A percentile compares a stretch with the other conserved stretches of the same genome.
Evolutionary conservation across 2,329 filamentous ascomycete genomes (phyloP).

Genomic region (Botrytis byssoidea): DNA sequence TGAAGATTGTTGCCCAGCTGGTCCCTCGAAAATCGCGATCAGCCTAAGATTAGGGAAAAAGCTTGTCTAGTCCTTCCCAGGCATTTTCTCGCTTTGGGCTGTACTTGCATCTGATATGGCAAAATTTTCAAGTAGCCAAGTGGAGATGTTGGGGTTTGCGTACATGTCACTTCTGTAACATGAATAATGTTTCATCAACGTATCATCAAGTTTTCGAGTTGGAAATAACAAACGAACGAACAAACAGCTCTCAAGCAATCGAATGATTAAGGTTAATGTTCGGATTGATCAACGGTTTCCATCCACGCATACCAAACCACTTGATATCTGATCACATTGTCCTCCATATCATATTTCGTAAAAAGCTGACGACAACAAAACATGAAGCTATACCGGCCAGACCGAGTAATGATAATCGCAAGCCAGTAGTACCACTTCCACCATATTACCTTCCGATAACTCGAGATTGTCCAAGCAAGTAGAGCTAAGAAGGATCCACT

Average conservation of each 20-base stretch:
- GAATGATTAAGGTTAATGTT: background rate
- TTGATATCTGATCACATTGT: conserved; percentile 9
- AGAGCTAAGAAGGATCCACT: conserved; percentile 4
- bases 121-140: conserved; percentile 1
- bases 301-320: background rate
- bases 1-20: conserved; percentile 8
- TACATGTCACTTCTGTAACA: conserved; percentile 11
- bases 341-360: background rate
- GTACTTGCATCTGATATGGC: background rate
- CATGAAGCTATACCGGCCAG: conserved; percentile 17
- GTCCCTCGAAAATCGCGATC: background rate
- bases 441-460: background rate
- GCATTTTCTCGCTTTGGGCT: background rate
- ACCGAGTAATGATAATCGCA: conserved; percentile 15
- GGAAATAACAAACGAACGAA: background rate
- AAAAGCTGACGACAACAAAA: conserved; percentile 3
- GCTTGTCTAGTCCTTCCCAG: conserved; percentile 8
- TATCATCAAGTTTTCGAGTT: background rate
- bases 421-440: conserved; percentile 1
- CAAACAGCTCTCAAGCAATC: background rate
- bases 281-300: background rate
- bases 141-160: background rate
- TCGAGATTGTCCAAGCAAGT: conserved; percentile 20
- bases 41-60: conserved; percentile 3
- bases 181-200: conserved; percentile 11